Evolutionary conservation across 2,329 filamentous ascomycete species (phyloP).

Genomic region (Fusarium agapanthi): DNA sequence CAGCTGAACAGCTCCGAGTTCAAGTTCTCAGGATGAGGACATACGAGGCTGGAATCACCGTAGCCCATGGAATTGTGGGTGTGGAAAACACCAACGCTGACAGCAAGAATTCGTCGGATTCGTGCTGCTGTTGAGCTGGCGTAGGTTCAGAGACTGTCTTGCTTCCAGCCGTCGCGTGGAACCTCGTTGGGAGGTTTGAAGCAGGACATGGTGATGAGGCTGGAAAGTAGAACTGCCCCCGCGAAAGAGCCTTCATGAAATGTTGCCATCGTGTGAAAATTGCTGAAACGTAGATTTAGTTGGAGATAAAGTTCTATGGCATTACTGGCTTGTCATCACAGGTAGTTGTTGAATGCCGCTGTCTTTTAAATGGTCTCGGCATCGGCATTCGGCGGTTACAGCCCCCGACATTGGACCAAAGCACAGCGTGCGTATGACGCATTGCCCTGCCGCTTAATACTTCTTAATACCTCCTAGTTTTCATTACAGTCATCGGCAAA

Average conservation of each 20-base stretch:
- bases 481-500: neutral
- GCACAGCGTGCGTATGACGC: neutral
- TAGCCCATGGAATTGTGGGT: neutral
- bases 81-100: neutral
- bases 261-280: fast-evolving
- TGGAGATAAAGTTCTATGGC: too few relatives aligned
- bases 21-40: neutral
- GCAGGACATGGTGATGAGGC: neutral
- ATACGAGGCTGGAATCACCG: neutral
- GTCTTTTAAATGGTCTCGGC: neutral
- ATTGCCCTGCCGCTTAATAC: neutral
- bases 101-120: neutral
- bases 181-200: neutral
- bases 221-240: neutral
- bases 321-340: neutral
- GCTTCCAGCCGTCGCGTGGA: neutral
- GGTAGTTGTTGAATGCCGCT: too few relatives aligned
- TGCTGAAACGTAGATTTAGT: fast-evolving
- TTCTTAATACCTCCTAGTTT: conserved; percentile 1
- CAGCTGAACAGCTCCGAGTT: neutral
- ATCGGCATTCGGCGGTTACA: neutral
- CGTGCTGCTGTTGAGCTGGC: neutral
- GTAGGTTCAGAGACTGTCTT: neutral
- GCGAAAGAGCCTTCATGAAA: neutral
- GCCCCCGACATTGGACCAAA: neutral